Evolutionary conservation across 2,329 filamentous ascomycete species (phyloP).

Genomic region (Ciborinia camelliae): DNA sequence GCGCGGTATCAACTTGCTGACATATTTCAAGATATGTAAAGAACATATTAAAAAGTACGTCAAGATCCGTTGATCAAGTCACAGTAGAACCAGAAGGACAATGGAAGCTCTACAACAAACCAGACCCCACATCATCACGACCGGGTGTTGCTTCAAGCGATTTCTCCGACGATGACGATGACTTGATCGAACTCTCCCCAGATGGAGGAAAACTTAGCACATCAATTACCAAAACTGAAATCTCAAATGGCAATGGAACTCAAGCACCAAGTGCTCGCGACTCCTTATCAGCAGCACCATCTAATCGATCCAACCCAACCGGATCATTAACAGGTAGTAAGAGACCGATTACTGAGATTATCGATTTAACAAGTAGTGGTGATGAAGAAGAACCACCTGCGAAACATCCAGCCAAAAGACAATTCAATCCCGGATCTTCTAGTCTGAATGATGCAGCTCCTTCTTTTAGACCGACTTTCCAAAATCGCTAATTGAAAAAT

Average conservation of each 20-base stretch:
- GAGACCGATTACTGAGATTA: constrained; percentile 47
- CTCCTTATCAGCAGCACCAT: constrained; percentile 37
- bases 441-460: constrained; percentile 1
- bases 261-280: constrained; percentile 30
- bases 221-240: constrained; percentile 25
- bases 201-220: constrained; percentile 34
- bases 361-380: constrained; percentile 52
- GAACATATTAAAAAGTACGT: constrained; percentile 76
- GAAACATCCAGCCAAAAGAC: constrained; percentile 36
- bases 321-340: constrained; percentile 37
- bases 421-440: constrained; percentile 18
- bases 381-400: constrained; percentile 47
- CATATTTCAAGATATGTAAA: constrained; percentile 65
- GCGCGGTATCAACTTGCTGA: constrained; percentile 23
- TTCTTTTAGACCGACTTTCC: neutral
- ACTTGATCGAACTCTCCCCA: constrained; percentile 48
- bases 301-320: constrained; percentile 14
- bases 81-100: constrained; percentile 82
- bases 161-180: constrained; percentile 42
- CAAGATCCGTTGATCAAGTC: constrained; percentile 72
- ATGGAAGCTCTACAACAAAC: constrained; percentile 54
- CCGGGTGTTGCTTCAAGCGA: constrained; percentile 35
- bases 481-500: neutral
- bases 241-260: constrained; percentile 27
- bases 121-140: constrained; percentile 22